These are phyloP conservation scores for Spathaspora sp. DNA, from an alignment of 805 yeast genomes.

Conservation along the genomic window DNA sequence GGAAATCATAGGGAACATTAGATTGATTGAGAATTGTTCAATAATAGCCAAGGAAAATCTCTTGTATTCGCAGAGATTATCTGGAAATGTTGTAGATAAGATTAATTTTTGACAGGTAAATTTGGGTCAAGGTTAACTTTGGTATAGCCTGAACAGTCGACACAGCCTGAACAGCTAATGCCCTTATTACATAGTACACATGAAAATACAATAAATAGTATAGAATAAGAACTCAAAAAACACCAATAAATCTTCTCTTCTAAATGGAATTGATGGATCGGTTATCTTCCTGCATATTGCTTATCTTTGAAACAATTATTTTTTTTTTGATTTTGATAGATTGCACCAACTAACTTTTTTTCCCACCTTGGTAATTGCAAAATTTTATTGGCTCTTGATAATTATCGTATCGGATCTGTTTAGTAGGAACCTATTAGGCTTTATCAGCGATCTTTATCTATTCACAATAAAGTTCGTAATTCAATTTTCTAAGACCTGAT, in stretches of 20 bases:
- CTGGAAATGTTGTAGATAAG: too few species aligned
- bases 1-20: too few species aligned
- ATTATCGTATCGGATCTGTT: neutral
- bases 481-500: neutral
- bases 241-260: neutral
- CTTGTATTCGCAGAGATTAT: too few species aligned
- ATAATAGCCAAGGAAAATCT: too few species aligned
- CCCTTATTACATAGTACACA: too few species aligned
- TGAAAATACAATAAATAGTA: neutral
- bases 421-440: neutral
- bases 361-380: neutral
- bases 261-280: neutral
- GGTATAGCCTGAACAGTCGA: too few species aligned
- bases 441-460: neutral
- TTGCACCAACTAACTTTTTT: neutral
- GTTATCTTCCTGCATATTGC: constrained; percentile 9
- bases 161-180: too few species aligned
- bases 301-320: constrained; percentile 5
- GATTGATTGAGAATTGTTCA: too few species aligned
- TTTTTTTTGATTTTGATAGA: neutral
- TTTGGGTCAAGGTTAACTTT: too few species aligned
- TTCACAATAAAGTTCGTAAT: neutral
- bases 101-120: too few species aligned
- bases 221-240: neutral
- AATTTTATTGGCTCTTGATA: neutral